Percentiles rank a stretch among this genome's conserved stretches.
These are phyloP conservation scores for Solanum rostratum DNA, from an alignment of 257 asterid genomes.

Conservation along the genomic window DNA sequence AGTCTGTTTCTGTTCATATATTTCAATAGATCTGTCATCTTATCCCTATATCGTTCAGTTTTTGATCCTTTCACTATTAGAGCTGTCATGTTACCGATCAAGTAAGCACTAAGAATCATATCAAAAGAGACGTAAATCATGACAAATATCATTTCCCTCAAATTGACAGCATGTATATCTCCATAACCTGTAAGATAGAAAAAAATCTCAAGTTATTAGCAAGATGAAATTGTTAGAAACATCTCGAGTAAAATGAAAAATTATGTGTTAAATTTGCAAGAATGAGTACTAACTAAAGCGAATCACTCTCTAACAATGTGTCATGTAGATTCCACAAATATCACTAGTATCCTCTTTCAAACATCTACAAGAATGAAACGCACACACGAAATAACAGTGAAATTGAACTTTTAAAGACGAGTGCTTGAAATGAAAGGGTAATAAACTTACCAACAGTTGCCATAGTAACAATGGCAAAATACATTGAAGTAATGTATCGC, in stretches of 20 bases:
- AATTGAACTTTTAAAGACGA: neutral
- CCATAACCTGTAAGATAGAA: conserved; percentile 61
- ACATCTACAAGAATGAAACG: neutral
- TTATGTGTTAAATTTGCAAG: neutral
- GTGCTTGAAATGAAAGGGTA: neutral
- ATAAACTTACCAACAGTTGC: conserved; percentile 82
- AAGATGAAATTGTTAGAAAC: neutral
- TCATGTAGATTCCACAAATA: neutral
- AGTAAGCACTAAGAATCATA: conserved; percentile 88
- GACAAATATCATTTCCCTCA: conserved; percentile 87
- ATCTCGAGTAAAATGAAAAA: neutral
- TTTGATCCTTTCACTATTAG: conserved; percentile 88
- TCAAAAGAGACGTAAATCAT: conserved; percentile 89
- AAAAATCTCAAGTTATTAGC: neutral
- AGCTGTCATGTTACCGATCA: conserved; percentile 98
- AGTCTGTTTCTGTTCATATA: conserved; percentile 75
- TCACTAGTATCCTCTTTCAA: neutral
- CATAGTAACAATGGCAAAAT: conserved; percentile 92
- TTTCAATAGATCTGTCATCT: conserved; percentile 68
- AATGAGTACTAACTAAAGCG: neutral
- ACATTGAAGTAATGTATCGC: conserved; percentile 70
- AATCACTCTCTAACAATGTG: neutral
- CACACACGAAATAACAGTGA: neutral
- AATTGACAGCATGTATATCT: conserved; percentile 88
- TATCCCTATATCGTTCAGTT: conserved; percentile 83